These are phyloP conservation scores for Chloris gayana DNA, from an alignment of 176 grass and related monocot species.

Conservation along the genomic window DNA sequence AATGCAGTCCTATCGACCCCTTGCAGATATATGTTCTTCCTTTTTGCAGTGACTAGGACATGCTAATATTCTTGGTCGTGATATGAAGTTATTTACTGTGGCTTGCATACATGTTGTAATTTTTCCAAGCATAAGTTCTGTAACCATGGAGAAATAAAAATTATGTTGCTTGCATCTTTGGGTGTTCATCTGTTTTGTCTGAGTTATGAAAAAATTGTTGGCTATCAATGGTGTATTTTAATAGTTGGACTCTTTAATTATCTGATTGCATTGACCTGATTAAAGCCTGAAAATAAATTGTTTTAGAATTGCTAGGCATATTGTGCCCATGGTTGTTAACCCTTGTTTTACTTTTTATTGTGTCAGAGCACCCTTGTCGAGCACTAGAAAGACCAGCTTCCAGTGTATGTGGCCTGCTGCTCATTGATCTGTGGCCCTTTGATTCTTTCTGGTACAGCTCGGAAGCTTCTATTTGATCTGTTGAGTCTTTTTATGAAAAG, in stretches of 20 bases:
- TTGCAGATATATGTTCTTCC: constrained; percentile 32
- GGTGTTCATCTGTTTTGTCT: background rate
- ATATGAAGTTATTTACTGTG: constrained; percentile 9
- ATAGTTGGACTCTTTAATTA: background rate
- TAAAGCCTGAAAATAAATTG: background rate
- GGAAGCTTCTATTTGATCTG: constrained; percentile 3
- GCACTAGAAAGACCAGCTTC: constrained; percentile 3
- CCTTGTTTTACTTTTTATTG: constrained; percentile 19
- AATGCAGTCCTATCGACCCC: background rate
- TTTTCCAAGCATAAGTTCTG: background rate
- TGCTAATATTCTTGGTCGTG: constrained; percentile 43
- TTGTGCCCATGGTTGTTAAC: background rate
- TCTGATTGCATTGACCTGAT: background rate
- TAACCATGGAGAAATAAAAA: too few species aligned
- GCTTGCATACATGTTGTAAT: background rate
- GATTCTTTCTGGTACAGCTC: constrained; percentile 28
- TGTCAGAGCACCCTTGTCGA: constrained; percentile 33
- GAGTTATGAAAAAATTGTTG: background rate
- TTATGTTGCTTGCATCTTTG: background rate
- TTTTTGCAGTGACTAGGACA: constrained; percentile 26
- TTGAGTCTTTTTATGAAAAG: background rate
- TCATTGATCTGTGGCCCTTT: background rate
- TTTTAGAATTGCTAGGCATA: background rate
- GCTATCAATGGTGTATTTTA: background rate
- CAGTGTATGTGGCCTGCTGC: background rate